A percentile compares a stretch with the other conserved stretches of the same genome.
phyloP scores from a whole-genome alignment of 805 yeast species.

The Lachancea sp. region DNA sequence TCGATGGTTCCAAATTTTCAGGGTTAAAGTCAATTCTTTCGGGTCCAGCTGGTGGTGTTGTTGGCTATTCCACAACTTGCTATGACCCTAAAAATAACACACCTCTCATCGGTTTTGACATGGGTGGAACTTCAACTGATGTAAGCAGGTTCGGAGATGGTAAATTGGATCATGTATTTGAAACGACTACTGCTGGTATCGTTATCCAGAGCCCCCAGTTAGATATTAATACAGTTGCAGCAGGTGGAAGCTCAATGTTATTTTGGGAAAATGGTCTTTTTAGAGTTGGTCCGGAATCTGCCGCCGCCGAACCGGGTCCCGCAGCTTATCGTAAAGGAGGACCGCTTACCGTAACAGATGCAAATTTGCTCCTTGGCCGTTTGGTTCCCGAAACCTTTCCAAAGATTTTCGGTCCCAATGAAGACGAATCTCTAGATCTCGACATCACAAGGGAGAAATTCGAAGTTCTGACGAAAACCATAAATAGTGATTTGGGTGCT shows the following conservation, averaged over 20 bases:
- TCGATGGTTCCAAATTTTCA: conserved; percentile 74
- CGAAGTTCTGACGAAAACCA: conserved; percentile 44
- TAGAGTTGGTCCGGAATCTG: conserved; percentile 82
- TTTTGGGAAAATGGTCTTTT: conserved; percentile 66
- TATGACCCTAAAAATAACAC: conserved; percentile 46
- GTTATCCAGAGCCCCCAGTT: conserved; percentile 80
- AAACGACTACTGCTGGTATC: conserved; percentile 77
- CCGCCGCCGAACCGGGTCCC: conserved; percentile 86
- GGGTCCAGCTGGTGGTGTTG: conserved; percentile 98
- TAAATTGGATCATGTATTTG: conserved; percentile 69
- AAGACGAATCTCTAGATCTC: conserved; percentile 60
- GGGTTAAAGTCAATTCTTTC: conserved; percentile 85
- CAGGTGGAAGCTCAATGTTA: conserved; percentile 74
- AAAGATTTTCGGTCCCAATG: conserved; percentile 75
- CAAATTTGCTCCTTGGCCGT: conserved; percentile 67
- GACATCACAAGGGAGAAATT: conserved; percentile 48
- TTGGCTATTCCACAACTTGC: conserved; percentile 84
- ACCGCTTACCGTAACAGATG: conserved; percentile 80
- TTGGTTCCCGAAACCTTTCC: conserved; percentile 72
- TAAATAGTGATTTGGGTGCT: conserved; percentile 42
- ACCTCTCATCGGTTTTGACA: conserved; percentile 76
- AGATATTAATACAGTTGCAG: conserved; percentile 76
- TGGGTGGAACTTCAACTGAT: conserved; percentile 91
- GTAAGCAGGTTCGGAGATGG: conserved; percentile 70
- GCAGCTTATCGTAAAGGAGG: conserved; percentile 83